Evolutionary conservation across 176 grass and related monocot genomes (phyloP), one percentile per base, ranked within the genome.

Genomic region (Rhipidocladum racemiflorum): DNA sequence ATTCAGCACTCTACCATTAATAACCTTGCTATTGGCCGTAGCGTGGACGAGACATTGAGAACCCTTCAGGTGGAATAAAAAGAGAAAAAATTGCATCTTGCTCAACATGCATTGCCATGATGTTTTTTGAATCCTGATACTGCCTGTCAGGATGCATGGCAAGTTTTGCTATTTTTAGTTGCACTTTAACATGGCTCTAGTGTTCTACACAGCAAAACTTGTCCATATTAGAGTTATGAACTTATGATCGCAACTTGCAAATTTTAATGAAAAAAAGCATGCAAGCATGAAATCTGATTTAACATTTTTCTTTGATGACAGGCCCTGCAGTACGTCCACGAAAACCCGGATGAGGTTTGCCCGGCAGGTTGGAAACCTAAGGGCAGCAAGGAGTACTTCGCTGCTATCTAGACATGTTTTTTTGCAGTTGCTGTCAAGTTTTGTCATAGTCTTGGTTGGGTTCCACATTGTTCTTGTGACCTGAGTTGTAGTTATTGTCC

Each of bases 311-410:
- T 62, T 61, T 4, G 4, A 10, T 72, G 42, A 20, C 55, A 82
- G 80, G 55, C 80, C 16, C 28, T 98, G 79, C 88, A 93, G 36
- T 95, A 93, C 72, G 92, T 98, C 61, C 92, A 98, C 78, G 90
- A 98, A 53, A 99, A 99, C 88, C 96, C 92, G 0, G 96, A 99
- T 38, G 96, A 99, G 85, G 96, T 99, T 25, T 98, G 92, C 80
- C 92, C 91, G 30, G 92, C 92, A 21, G 92, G 92, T 68, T 93
- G 92, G 92, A 99, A 99, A 49, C 89, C 89, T 61, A 83, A 83
- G 80, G 69, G 69, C 21, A 83, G 92, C 87, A 90, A 94, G 87
- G 89, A 92, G 44, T 94, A 90, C 68, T 99, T 95, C 9, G 65
- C 88, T 32, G 85, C 96, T 20, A 88, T 98, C 71, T 98, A 92